A percentile compares a stretch with the other conserved stretches of the same genome.
phyloP scores from a whole-genome alignment of 2,329 filamentous ascomycete species.

The Neonectria magnoliae region DNA sequence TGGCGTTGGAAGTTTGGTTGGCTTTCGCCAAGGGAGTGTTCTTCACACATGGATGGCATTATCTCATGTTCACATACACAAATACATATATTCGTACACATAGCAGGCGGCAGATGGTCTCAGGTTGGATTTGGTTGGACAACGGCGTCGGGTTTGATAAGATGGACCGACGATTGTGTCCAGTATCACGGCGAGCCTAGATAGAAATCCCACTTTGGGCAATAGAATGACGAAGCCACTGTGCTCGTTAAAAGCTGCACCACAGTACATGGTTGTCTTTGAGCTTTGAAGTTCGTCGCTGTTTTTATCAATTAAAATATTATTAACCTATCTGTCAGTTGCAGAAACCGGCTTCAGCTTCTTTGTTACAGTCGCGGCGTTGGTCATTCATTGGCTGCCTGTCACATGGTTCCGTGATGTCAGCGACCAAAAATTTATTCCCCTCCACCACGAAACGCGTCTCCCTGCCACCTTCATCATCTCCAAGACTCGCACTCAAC shows the following conservation, averaged over 20 bases:
- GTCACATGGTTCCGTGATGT: slow-evolving; percentile 33
- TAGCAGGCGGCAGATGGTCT: not conserved
- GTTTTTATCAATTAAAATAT: not conserved
- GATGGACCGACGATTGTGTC: not conserved
- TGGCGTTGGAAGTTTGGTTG: slow-evolving; percentile 16
- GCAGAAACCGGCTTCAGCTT: not conserved
- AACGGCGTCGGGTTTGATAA: slow-evolving; percentile 16
- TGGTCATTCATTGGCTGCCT: slow-evolving; percentile 2
- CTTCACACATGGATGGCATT: not conserved
- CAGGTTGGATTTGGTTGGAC: slow-evolving; percentile 7
- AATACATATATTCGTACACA: slow-evolving; percentile 13
- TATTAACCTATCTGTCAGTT: not conserved
- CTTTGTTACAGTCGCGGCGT: not conserved
- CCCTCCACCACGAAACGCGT: slow-evolving; percentile 40
- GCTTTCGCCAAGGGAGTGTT: not conserved
- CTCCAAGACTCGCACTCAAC: slow-evolving; percentile 19
- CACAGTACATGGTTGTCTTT: not conserved
- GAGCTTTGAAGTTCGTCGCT: not conserved
- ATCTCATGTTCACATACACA: slow-evolving; percentile 6
- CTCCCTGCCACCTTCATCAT: slow-evolving; percentile 27
- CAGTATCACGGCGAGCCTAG: slow-evolving; percentile 7
- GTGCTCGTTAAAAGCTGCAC: not conserved
- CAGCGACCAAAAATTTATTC: slow-evolving; percentile 35
- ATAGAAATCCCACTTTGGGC: slow-evolving; percentile 13
- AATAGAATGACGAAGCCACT: slow-evolving; percentile 4